Conservation (phyloP, 495 filamentous ascomycete genomes). For the Hapsidospora chrysogenum region DNA sequence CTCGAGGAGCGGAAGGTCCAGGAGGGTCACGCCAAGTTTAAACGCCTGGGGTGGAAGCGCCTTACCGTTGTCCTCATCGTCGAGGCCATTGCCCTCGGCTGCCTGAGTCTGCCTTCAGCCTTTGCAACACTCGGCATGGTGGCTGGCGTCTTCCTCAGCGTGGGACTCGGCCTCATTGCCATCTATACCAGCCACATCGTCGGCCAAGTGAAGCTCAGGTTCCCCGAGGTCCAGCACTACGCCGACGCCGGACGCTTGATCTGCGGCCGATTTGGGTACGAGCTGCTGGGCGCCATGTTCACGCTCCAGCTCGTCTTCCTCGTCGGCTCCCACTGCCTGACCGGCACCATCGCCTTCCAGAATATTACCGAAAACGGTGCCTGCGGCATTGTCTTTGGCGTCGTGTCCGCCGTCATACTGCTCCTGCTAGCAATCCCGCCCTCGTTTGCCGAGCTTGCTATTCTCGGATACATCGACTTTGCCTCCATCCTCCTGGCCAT, state of each 20-base stretch:
- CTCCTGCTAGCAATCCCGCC: slow-evolving; percentile 45
- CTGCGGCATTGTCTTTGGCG: slow-evolving; percentile 51
- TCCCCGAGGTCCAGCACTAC: slow-evolving; percentile 57
- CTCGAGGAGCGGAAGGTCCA: slow-evolving; percentile 20
- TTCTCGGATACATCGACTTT: slow-evolving; percentile 43
- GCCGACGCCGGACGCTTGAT: slow-evolving; percentile 55
- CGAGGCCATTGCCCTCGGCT: slow-evolving; percentile 58
- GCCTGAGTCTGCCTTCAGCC: slow-evolving; percentile 45
- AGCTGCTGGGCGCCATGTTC: slow-evolving; percentile 45
- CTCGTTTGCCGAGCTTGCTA: slow-evolving; percentile 36
- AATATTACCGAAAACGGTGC: slow-evolving; percentile 42
- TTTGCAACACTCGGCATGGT: slow-evolving; percentile 50
- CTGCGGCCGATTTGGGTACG: slow-evolving; percentile 43
- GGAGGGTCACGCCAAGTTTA: slow-evolving; percentile 21
- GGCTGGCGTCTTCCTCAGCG: slow-evolving; percentile 35
- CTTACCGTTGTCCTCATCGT: slow-evolving; percentile 47
- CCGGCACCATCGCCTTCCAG: slow-evolving; percentile 56
- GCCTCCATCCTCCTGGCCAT: slow-evolving; percentile 48
- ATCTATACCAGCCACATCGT: slow-evolving; percentile 67
- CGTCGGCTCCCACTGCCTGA: slow-evolving; percentile 59
- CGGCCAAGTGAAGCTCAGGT: slow-evolving; percentile 57
- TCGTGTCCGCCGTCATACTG: slow-evolving; percentile 46
- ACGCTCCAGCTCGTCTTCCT: slow-evolving; percentile 57
- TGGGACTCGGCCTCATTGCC: slow-evolving; percentile 45
- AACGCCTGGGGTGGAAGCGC: slow-evolving; percentile 30